Percentiles rank a stretch among this genome's conserved stretches.
These are phyloP conservation scores for Paramyrothecium sp. DNA, from an alignment of 2,329 filamentous ascomycete genomes.

Conservation along the genomic window DNA sequence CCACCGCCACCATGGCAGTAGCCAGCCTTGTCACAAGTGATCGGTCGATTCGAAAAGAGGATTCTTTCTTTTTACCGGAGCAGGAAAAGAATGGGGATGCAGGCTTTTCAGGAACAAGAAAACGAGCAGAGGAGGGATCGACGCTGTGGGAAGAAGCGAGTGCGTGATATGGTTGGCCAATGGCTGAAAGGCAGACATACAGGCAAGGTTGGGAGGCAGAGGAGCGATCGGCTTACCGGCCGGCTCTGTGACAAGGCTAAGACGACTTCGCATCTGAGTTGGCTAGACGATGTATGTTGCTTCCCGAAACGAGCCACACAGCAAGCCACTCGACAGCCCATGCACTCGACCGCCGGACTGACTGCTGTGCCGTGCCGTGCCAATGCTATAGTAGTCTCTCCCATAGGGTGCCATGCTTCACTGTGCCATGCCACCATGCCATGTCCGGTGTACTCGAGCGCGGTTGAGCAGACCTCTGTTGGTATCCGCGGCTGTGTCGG, in stretches of 20 bases:
- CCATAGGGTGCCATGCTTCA: no score
- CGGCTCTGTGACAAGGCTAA: neutral
- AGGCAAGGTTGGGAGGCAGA: neutral
- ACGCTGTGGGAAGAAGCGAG: neutral
- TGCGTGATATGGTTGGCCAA: neutral
- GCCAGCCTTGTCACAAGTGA: neutral
- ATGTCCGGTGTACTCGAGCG: no score
- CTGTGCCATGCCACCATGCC: no score
- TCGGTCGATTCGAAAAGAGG: no score
- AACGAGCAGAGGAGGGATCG: neutral
- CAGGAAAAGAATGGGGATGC: neutral
- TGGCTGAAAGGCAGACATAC: neutral
- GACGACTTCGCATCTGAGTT: neutral
- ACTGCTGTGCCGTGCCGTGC: no score
- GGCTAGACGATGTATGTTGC: neutral
- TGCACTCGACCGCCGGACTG: no score
- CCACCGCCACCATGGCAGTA: no score
- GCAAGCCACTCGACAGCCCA: neutral
- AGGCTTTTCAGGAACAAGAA: neutral
- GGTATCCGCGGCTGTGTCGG: no score
- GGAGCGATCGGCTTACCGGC: neutral
- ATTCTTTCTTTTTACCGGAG: no score
- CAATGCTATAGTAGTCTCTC: no score
- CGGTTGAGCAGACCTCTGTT: no score
- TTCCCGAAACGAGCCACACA: neutral